Evolutionary conservation across 129 eudicot species (phyloP), one percentile per base, ranked within the genome.

Genomic region (Scalesia atractyloides): DNA sequence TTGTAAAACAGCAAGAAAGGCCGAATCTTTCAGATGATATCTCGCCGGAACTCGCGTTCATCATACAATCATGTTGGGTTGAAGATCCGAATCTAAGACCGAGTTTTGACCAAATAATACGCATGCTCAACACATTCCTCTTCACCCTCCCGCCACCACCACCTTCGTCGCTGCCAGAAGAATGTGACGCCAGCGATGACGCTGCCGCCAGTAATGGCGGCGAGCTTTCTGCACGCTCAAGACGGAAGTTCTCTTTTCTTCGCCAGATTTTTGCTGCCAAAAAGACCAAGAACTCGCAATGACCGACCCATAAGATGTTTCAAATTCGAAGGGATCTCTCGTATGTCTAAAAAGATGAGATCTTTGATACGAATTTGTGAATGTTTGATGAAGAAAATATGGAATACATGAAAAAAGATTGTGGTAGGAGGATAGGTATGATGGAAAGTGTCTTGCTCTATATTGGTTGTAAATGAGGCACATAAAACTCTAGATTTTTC

Each of bases 61-160:
- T 92, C 68, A 84, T 92, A 34, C 98, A 89, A 70, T 87, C 98
- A 73, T 92, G 98, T 75, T 92, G 98, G 98, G 96, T 92, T 3
- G 98, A 92, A 75, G 98, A 92, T 78, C 86, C 98, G 6, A 89
- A 89, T 62, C 73, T 92, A 86, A 80, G 98, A 66, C 98, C 98
- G 13, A 84, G 95, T 87, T 92, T 92, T 76, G 89, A 81, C 81
- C 98, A 92, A 83, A 89, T 92, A 9, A 85, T 92, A 37, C 88
- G 96, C 13, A 87, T 94, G 96, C 97, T 90, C 75, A 94, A 90
- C 72, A 86, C 69, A 0, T 94, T 85, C 20, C 83, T 94, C 84
- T 84, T 79, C 86, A 86, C 96, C 16, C 84, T 93, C 24, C 80
- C 87, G 4, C 96, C 92, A 15, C 69, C 84, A 19, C 69, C 84